Percentiles rank a stretch among this genome's conserved stretches.
phyloP scores from a whole-genome alignment of 768 basidiomycete species.

The Stropharia rugosoannulata region DNA sequence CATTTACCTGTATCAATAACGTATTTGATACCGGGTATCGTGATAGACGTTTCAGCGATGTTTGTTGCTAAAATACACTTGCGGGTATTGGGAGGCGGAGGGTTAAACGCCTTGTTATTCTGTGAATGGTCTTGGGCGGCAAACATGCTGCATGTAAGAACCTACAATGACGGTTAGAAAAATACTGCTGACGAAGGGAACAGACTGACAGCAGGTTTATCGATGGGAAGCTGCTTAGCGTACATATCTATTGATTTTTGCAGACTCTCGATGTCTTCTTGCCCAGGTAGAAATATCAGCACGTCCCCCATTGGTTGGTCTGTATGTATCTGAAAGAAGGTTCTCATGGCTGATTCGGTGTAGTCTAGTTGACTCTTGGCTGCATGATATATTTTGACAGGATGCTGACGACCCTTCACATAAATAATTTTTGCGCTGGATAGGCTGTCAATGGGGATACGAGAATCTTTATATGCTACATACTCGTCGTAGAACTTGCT shows the following conservation, averaged over 20 bases:
- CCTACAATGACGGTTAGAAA: constrained; percentile 35
- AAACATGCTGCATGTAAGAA: constrained; percentile 80
- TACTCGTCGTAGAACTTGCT: constrained; percentile 84
- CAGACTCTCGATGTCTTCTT: constrained; percentile 94
- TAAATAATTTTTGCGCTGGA: constrained; percentile 84
- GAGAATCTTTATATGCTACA: constrained; percentile 23
- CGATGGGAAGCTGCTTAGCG: constrained; percentile 66
- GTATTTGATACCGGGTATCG: constrained; percentile 93
- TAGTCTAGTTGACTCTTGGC: constrained; percentile 78
- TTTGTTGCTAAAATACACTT: constrained; percentile 97
- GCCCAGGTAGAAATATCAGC: constrained; percentile 92
- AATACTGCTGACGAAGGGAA: not conserved
- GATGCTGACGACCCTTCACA: constrained; percentile 90
- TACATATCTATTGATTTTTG: constrained; percentile 71
- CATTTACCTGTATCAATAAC: constrained; percentile 96
- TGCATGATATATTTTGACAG: constrained; percentile 84
- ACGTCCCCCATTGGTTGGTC: constrained; percentile 83
- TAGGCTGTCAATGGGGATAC: not conserved
- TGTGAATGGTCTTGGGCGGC: constrained; percentile 78
- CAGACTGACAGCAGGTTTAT: constrained; percentile 44
- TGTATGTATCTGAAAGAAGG: constrained; percentile 92
- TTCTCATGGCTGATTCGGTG: constrained; percentile 84
- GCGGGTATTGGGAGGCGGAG: constrained; percentile 64
- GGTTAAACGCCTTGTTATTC: constrained; percentile 76
- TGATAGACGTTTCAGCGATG: constrained; percentile 97